Base-by-base conservation (phyloP, 257 asterid genomes). In the Salvia miltiorrhiza region DNA sequence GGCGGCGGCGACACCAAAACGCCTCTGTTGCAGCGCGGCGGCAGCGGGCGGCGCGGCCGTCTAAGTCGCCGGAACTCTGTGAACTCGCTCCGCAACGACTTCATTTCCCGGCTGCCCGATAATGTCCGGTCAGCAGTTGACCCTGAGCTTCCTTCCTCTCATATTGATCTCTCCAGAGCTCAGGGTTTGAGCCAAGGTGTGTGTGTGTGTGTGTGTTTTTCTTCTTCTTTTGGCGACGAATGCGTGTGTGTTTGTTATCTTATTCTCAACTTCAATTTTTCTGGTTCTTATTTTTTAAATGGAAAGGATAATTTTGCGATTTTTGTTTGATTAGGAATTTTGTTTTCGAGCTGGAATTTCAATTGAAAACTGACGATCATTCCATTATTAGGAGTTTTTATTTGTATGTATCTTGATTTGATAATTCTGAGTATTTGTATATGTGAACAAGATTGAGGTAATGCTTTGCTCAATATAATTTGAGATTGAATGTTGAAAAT, bases 11-110 rank as follows among this genome's bases (percentile, higher is more conserved):
- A 69, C 17, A 58, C 74, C 21, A 85, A 79, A 74, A 76, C 74
- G 30, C 83, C 85, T 4, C 83, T 92, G 39, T 41, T 90, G 80
- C 82, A 79, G 57, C 60, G 71, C 17, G 78, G 77, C 2, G 81
- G 85, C 9, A 76, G 83, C 50, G 82, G 84, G 55, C 83, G 88
- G 61, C 84, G 81, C 70, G 44, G 81, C 76, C 84, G 83, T 13
- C 77, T 88, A 20, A 71, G 78, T 52, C 95, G 96, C 71, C 82
- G 87, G 74, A 74, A 88, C 78, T 88, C 98, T 0, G 88, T 88
- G 2, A 86, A 76, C 57, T 79, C 90, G 3, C 78, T 92, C 61
- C 87, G 87, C 23, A 73, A 2, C 49, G 91, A 86, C 19, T 92
- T 92, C 71, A 60, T 86, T 30, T 65, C 87, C 6, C 68, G 89